Conservation (phyloP, 192 early-diverging fungal species). For the Oehlia diaphana region DNA sequence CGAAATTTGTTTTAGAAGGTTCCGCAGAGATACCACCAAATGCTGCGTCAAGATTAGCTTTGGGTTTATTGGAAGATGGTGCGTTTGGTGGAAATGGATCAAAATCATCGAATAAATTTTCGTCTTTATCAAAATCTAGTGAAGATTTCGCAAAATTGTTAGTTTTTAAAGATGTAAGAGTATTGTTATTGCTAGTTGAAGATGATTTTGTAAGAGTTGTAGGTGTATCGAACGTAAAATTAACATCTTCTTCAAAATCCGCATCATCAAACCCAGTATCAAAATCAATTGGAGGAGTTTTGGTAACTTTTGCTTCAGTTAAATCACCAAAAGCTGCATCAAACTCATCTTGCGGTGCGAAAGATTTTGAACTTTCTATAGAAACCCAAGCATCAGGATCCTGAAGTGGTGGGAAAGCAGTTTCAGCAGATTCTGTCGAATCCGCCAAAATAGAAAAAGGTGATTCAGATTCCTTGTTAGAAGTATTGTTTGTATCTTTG, state of each 20-base stretch:
- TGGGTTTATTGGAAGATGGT: background rate
- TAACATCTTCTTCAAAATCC: conserved; percentile 21
- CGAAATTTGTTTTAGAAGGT: background rate
- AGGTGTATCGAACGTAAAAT: conserved; percentile 22
- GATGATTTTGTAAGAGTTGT: background rate
- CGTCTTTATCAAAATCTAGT: conserved; percentile 22
- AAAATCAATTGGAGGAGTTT: conserved; percentile 24
- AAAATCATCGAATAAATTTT: conserved; percentile 24
- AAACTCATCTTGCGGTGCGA: conserved; percentile 8
- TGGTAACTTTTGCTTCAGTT: conserved; percentile 15
- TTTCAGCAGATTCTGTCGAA: background rate
- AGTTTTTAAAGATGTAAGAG: background rate
- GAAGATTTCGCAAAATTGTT: background rate
- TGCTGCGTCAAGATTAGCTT: conserved; percentile 23
- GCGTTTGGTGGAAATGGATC: conserved; percentile 14
- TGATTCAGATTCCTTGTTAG: background rate
- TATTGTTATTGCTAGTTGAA: background rate
- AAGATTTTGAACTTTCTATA: background rate
- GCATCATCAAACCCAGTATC: conserved; percentile 17
- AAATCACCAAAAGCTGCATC: conserved; percentile 24
- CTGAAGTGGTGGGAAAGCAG: background rate
- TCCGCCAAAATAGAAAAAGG: background rate
- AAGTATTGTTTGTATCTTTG: background rate
- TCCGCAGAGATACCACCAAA: conserved; percentile 13
- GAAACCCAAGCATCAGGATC: conserved; percentile 7